A percentile compares a stretch with the other conserved stretches of the same genome.
phyloP scores from a whole-genome alignment of 257 asterid genomes.

The Pogostemon cablin region DNA sequence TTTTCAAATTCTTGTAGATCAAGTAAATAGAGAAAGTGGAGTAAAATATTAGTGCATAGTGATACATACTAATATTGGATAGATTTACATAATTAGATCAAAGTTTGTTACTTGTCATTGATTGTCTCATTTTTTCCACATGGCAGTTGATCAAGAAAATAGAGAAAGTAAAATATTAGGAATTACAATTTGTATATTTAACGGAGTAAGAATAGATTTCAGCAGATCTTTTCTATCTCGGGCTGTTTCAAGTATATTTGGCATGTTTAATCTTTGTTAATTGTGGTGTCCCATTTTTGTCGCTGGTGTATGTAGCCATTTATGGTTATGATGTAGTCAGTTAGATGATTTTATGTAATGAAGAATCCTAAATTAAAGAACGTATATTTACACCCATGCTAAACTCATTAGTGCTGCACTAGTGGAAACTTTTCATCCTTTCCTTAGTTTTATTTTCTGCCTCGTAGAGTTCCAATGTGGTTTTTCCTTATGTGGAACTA shows the following conservation, averaged over 20 bases:
- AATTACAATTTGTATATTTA: constrained; percentile 9
- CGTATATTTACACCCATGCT: neutral
- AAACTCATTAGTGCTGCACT: constrained; percentile 12
- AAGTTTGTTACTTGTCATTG: neutral
- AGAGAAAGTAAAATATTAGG: constrained; percentile 13
- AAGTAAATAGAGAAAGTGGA: no score
- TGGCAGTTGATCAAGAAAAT: constrained; percentile 18
- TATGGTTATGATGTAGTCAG: constrained; percentile 20
- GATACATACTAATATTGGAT: no score
- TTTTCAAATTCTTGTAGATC: no score
- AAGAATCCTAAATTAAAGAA: constrained; percentile 18
- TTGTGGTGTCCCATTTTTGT: constrained; percentile 32
- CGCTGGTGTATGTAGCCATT: constrained; percentile 20
- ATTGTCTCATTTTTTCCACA: constrained; percentile 3
- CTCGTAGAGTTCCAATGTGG: neutral
- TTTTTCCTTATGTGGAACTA: neutral
- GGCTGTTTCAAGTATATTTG: constrained; percentile 5
- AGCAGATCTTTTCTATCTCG: constrained; percentile 10
- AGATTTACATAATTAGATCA: neutral
- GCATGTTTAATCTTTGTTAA: constrained; percentile 30
- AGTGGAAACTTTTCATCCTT: constrained; percentile 13
- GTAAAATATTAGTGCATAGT: no score
- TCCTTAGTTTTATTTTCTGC: constrained; percentile 16
- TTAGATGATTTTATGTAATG: neutral
- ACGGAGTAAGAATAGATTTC: constrained; percentile 15